phyloP scores from a whole-genome alignment of 208 protist genomes.

The Trypanosoma scelopori region DNA sequence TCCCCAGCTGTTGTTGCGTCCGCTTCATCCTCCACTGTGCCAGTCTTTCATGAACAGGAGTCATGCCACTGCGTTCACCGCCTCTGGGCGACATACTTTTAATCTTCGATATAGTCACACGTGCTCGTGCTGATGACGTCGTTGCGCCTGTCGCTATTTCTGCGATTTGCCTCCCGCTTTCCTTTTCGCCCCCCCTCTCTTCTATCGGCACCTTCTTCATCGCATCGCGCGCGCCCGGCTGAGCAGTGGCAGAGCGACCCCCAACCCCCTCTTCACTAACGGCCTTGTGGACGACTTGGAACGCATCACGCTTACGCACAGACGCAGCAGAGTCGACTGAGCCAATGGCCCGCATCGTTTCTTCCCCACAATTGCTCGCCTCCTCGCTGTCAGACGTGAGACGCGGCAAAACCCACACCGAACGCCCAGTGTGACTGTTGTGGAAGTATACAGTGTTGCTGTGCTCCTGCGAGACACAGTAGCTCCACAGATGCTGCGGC shows the following conservation, averaged over 20 bases:
- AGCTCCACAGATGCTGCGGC: constrained; percentile 47
- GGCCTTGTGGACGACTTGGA: too few relatives aligned
- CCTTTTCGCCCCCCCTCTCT: neutral
- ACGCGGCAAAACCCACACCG: constrained; percentile 68
- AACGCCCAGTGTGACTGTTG: constrained; percentile 35
- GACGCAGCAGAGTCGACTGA: constrained; percentile 31
- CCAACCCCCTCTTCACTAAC: neutral
- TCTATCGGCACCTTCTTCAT: neutral
- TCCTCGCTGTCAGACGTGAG: constrained; percentile 30
- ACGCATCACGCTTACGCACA: constrained; percentile 15
- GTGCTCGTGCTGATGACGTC: neutral
- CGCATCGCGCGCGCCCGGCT: constrained; percentile 1
- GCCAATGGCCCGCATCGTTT: constrained; percentile 19
- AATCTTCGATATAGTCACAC: neutral
- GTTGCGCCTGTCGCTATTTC: constrained; percentile 6
- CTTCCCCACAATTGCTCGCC: neutral
- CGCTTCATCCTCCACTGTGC: constrained; percentile 52
- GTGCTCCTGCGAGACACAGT: constrained; percentile 49
- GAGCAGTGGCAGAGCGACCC: constrained; percentile 1
- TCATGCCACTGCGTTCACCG: neutral
- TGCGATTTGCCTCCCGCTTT: neutral
- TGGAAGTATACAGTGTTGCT: constrained; percentile 65
- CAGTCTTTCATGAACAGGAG: constrained; percentile 37
- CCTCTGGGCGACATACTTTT: neutral
- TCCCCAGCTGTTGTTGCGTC: constrained; percentile 31